Percentiles rank a stretch among this genome's conserved stretches.
Conservation (phyloP, 352 stramenopile genomes). For the Phytophthora aleatoria region DNA sequence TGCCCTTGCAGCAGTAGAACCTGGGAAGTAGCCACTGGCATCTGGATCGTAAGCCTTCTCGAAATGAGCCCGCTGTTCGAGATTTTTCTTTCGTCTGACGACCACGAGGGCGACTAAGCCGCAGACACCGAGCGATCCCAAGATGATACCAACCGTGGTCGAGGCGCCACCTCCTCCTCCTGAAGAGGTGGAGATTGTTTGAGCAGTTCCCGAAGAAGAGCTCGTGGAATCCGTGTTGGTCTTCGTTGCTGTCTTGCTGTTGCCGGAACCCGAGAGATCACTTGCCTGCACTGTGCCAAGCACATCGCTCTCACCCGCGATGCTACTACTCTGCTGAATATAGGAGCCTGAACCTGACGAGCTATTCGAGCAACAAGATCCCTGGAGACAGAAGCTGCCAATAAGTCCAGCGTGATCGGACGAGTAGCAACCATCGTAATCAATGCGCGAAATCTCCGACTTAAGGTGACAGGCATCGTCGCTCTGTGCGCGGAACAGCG, state of each 20-base stretch:
- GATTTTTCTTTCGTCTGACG: constrained; percentile 56
- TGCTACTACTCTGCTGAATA: constrained; percentile 19
- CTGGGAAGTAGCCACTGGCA: constrained; percentile 49
- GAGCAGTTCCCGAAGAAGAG: constrained; percentile 13
- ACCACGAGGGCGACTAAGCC: constrained; percentile 56
- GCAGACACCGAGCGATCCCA: constrained; percentile 50
- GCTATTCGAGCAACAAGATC: constrained; percentile 57
- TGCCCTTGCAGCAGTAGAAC: constrained; percentile 32
- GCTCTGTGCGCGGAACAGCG: constrained; percentile 44
- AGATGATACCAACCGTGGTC: constrained; percentile 51
- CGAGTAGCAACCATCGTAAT: constrained; percentile 73
- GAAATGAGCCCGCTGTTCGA: constrained; percentile 49
- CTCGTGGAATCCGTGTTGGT: constrained; percentile 12
- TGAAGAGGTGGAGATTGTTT: constrained; percentile 52
- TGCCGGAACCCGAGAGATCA: constrained; percentile 1
- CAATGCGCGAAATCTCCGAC: constrained; percentile 61
- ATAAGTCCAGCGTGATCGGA: constrained; percentile 74
- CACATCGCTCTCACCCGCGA: constrained; percentile 29
- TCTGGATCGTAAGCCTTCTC: constrained; percentile 49
- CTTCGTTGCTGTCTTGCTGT: constrained; percentile 11
- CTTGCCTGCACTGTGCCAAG: constrained; percentile 35
- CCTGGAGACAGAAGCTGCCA: constrained; percentile 61
- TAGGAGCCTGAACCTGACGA: constrained; percentile 29
- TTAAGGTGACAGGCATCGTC: constrained; percentile 56
- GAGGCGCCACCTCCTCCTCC: constrained; percentile 37